Evolutionary conservation across 2,329 filamentous ascomycete species (phyloP).

Genomic region (Aureobasidium sp.): DNA sequence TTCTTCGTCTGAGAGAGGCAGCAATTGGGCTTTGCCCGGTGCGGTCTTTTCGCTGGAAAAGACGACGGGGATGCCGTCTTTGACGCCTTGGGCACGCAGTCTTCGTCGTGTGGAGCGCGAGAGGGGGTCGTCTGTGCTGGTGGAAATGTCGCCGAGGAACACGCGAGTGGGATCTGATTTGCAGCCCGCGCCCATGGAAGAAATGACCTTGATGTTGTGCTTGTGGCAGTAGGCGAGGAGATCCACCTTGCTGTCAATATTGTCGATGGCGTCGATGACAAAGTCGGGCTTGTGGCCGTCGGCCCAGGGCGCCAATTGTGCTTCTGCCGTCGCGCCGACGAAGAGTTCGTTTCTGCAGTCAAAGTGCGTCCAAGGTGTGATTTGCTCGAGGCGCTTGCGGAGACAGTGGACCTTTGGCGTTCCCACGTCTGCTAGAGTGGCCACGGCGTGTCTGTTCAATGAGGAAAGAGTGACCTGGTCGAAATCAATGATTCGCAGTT

Average conservation of each 20-base stretch:
- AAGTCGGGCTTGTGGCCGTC: constrained; percentile 64
- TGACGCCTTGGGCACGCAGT: constrained; percentile 69
- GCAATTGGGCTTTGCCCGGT: constrained; percentile 81
- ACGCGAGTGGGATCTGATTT: constrained; percentile 82
- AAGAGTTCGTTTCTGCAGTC: constrained; percentile 84
- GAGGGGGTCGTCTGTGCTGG: constrained; percentile 79
- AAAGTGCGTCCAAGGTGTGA: constrained; percentile 87
- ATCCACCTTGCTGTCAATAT: constrained; percentile 93
- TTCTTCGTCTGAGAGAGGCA: constrained; percentile 82
- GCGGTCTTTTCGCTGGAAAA: constrained; percentile 88
- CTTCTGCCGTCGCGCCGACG: constrained; percentile 56
- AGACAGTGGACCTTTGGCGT: constrained; percentile 86
- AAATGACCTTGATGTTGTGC: constrained; percentile 73
- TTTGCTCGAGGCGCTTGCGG: constrained; percentile 69
- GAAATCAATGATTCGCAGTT: constrained; percentile 85
- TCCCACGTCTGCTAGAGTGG: constrained; percentile 88
- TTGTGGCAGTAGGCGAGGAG: constrained; percentile 81
- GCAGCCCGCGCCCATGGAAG: constrained; percentile 92
- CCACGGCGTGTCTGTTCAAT: constrained; percentile 90
- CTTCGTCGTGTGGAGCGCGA: constrained; percentile 77
- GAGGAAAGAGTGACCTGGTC: constrained; percentile 95
- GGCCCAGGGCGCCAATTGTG: constrained; percentile 61
- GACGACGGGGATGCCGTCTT: constrained; percentile 79
- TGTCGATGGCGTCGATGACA: constrained; percentile 96
- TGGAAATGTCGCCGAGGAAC: constrained; percentile 83